These are phyloP conservation scores for Penicillium nucicola DNA, from an alignment of 495 filamentous ascomycete species.

Conservation along the genomic window DNA sequence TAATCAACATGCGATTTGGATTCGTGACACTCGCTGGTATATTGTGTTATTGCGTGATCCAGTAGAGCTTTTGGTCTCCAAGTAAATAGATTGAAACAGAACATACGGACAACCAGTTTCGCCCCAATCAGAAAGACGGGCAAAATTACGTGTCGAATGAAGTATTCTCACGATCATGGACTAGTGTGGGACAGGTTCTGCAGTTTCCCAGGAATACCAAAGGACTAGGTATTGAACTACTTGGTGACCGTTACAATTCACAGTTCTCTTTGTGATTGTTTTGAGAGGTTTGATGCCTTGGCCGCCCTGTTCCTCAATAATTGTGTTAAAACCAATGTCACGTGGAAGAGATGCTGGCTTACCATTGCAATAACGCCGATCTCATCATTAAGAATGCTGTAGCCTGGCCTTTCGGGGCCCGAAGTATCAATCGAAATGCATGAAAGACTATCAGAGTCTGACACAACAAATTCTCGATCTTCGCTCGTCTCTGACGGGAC, in stretches of 20 bases:
- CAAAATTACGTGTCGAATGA: too few species aligned
- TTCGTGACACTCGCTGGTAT: too few species aligned
- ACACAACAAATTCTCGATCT: conserved; percentile 6
- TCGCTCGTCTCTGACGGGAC: conserved; percentile 9
- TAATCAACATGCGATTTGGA: too few species aligned
- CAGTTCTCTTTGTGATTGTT: not conserved
- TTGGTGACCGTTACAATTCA: not conserved
- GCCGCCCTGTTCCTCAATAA: not conserved
- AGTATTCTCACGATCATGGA: too few species aligned
- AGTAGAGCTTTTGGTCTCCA: too few species aligned
- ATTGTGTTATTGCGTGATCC: too few species aligned
- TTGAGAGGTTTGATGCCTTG: not conserved
- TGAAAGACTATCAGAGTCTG: conserved; percentile 3
- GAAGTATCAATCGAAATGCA: not conserved
- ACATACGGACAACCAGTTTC: too few species aligned
- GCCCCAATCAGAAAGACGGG: too few species aligned
- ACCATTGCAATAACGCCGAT: not conserved
- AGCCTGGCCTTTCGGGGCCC: not conserved
- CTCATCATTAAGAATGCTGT: not conserved
- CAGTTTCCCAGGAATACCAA: conserved; percentile 6
- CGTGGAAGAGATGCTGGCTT: not conserved
- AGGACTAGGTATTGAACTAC: conserved; percentile 1
- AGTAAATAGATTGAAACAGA: too few species aligned
- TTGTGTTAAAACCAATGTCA: not conserved
- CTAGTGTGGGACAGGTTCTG: not conserved